Evolutionary conservation across 75 land plant species (phyloP).

Genomic region (Ceratopteris richardii): DNA sequence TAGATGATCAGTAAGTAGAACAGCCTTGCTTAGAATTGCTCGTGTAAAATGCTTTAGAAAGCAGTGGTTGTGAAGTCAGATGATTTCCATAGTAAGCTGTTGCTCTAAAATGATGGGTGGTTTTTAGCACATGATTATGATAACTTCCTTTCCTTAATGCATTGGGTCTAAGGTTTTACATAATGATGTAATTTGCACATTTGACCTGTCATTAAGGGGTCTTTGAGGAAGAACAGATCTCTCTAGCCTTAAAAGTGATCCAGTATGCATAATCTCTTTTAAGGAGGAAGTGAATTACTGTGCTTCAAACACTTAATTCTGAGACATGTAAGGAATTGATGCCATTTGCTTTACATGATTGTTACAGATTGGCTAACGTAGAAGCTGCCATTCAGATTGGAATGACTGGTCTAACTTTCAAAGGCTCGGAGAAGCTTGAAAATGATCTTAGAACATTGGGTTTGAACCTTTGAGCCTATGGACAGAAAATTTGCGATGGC

Average conservation of each 20-base stretch:
- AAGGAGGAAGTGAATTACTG: background rate
- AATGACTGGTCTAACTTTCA: slow-evolving; percentile 42
- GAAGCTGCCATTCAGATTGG: slow-evolving; percentile 49
- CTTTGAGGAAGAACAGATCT: background rate
- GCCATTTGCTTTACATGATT: background rate
- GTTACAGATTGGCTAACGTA: slow-evolving; percentile 43
- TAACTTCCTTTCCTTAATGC: too few species aligned
- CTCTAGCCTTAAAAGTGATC: too few species aligned
- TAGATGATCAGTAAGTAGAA: slow-evolving; percentile 76
- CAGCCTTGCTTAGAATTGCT: background rate
- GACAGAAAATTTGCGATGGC: too few species aligned
- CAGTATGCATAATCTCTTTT: too few species aligned
- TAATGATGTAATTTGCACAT: background rate
- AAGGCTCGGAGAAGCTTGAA: slow-evolving; percentile 32
- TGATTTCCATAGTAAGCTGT: background rate
- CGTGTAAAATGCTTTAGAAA: too few species aligned
- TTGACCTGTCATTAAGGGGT: background rate
- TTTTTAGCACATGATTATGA: too few species aligned
- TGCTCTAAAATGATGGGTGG: background rate
- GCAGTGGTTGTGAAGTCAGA: too few species aligned
- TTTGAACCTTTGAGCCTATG: background rate
- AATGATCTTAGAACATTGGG: slow-evolving; percentile 29
- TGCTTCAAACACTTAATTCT: background rate
- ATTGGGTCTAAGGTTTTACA: too few species aligned
- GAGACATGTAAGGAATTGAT: background rate